Conservation (phyloP, 768 basidiomycete species). For the Royoungia palumana region DNA sequence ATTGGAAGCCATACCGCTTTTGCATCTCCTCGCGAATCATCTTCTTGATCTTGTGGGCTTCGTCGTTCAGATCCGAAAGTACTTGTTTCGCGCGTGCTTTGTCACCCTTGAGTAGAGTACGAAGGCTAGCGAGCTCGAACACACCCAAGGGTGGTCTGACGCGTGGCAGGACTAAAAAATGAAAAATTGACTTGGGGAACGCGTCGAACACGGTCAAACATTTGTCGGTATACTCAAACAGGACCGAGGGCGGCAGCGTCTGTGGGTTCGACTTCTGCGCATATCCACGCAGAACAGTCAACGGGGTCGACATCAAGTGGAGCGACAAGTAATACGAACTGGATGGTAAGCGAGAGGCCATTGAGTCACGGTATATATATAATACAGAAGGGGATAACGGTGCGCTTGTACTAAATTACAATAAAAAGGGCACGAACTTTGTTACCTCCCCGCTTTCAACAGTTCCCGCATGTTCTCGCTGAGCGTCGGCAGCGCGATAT, state of each 20-base stretch:
- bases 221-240: constrained; percentile 52
- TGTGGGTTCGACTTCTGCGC: constrained; percentile 48
- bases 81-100: constrained; percentile 53
- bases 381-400: constrained; percentile 6
- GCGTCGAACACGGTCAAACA: constrained; percentile 70
- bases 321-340: neutral
- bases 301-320: constrained; percentile 31
- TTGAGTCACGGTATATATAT: constrained; percentile 22
- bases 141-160: constrained; percentile 28
- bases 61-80: constrained; percentile 50
- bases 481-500: constrained; percentile 44
- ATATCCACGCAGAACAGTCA: constrained; percentile 60
- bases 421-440: neutral
- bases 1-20: constrained; percentile 66
- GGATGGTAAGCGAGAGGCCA: constrained; percentile 1
- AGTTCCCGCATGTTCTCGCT: constrained; percentile 64
- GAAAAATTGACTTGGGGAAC: constrained; percentile 82
- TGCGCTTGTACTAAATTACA: constrained; percentile 4
- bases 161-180: constrained; percentile 84
- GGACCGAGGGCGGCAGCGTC: constrained; percentile 55
- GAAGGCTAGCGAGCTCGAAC: constrained; percentile 50
- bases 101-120: constrained; percentile 51
- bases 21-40: constrained; percentile 81
- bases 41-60: constrained; percentile 51
- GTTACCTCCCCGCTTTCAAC: constrained; percentile 44